Percentiles rank a stretch among this genome's conserved stretches.
These are phyloP conservation scores for Phytophthora hibernalis DNA, from an alignment of 352 stramenopile genomes.

Conservation along the genomic window DNA sequence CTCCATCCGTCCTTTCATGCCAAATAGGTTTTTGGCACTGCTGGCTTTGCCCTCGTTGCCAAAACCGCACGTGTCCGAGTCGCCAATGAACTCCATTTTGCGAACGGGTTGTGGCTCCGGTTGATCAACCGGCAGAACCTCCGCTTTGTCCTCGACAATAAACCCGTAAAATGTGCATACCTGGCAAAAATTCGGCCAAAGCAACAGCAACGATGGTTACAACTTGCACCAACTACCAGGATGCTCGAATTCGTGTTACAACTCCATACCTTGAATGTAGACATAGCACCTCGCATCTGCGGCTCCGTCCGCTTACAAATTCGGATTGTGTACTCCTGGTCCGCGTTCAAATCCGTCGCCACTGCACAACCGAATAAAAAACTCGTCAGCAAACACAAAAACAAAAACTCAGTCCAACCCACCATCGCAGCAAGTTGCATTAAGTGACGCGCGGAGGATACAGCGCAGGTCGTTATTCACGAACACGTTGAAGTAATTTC, in stretches of 20 bases:
- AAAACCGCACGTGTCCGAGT: constrained; percentile 86
- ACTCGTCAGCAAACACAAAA: constrained; percentile 12
- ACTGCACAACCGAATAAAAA: constrained; percentile 44
- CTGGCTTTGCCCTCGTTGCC: constrained; percentile 85
- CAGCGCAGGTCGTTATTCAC: constrained; percentile 76
- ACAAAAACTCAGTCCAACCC: constrained; percentile 2
- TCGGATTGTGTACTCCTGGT: constrained; percentile 67
- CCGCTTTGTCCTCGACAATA: constrained; percentile 73
- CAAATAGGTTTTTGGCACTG: constrained; percentile 79
- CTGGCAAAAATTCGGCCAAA: constrained; percentile 25
- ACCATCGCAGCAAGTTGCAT: constrained; percentile 85
- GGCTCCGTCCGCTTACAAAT: constrained; percentile 87
- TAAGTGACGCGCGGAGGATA: constrained; percentile 80
- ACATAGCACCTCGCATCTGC: constrained; percentile 85
- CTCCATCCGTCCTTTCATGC: constrained; percentile 89
- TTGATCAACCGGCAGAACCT: constrained; percentile 61
- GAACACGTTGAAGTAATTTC: constrained; percentile 92
- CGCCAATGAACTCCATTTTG: constrained; percentile 88
- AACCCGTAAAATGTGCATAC: constrained; percentile 91
- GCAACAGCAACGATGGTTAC: background rate
- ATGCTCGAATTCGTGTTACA: no score
- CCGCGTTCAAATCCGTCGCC: constrained; percentile 57
- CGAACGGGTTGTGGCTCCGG: constrained; percentile 42
- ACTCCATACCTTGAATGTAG: constrained; percentile 80
- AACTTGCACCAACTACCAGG: background rate